Base-by-base conservation (phyloP, 768 basidiomycete genomes). In the Hericium alpestre region DNA sequence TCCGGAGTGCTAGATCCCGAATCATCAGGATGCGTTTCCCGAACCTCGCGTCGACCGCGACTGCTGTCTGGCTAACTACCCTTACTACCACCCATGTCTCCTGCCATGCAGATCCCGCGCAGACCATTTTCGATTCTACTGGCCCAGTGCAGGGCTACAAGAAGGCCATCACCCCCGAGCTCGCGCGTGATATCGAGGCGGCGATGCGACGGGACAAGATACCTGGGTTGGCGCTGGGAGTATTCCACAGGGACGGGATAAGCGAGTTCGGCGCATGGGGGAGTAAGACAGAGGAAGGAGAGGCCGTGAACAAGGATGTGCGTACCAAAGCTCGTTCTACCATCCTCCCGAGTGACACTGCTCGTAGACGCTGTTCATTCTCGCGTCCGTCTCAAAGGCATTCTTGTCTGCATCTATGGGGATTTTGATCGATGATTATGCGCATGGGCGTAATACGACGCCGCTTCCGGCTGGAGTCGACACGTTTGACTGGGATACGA, bases 251-350 rank as follows among this genome's bases (percentile, higher is more conserved):
- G 46, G 54, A 20, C 8, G 49, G 43, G 2, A 16, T 16, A 10
- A 18, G 53, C 0, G 60, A 61, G 25, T 16, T 56, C 11, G 58
- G 58, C 1, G 55, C 54, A 32, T 61, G 58, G 60, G 60, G 58
- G 6, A 56, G 39, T 37, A 58, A 47, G n/a, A 54, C 43, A 4
- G 58, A 59, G 38, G 46, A 59, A 4, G 55, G 58, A 15, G 58
- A 55, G 7, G 54, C 39, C 0, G 59, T 59, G 61, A 59, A 55
- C 23, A 54, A 51, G 25, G 58, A 59, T 18, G 61, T 61, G 53
- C 32, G 61, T 16, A 27, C 13, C 25, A 16, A 23, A 25, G 20
- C 4, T 32, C 8, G 8, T 32, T 32, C 32, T 32, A 6, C 32
- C 32, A 32, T 32, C 4, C 9, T 32, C 32, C 32, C 2, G 32